Conservation (phyloP, 805 yeast species). For the Kuraishia cidri region DNA sequence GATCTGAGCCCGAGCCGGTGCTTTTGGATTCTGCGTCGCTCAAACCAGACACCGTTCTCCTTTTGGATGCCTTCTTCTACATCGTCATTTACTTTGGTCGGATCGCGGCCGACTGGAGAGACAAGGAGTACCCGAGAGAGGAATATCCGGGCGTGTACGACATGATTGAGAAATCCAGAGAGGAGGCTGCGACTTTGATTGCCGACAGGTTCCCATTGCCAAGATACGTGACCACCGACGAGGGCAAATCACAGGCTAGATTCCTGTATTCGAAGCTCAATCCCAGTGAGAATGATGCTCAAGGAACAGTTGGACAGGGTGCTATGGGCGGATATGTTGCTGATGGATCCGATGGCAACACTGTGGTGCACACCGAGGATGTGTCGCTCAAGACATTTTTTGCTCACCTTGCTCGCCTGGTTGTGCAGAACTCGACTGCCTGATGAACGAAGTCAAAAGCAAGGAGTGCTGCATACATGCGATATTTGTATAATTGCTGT, state of each 20-base stretch:
- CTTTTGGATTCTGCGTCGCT: constrained; percentile 88
- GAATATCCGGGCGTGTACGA: constrained; percentile 85
- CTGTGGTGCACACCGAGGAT: constrained; percentile 93
- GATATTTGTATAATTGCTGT: no score
- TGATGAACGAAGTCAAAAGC: not conserved
- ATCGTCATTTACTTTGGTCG: constrained; percentile 93
- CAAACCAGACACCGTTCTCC: constrained; percentile 76
- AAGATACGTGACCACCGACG: constrained; percentile 93
- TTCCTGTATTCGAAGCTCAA: constrained; percentile 91
- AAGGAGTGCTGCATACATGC: no score
- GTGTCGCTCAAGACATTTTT: constrained; percentile 91
- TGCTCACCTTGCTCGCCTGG: constrained; percentile 88
- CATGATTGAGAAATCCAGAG: constrained; percentile 80
- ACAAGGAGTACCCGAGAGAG: constrained; percentile 87
- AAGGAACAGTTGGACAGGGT: constrained; percentile 33
- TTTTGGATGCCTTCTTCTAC: constrained; percentile 94
- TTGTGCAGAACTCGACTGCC: constrained; percentile 38
- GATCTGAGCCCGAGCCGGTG: constrained; percentile 81
- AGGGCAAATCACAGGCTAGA: constrained; percentile 98
- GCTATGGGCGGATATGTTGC: constrained; percentile 37
- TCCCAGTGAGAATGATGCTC: constrained; percentile 69
- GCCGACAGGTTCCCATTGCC: constrained; percentile 96
- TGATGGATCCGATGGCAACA: constrained; percentile 31
- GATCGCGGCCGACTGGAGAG: constrained; percentile 93
- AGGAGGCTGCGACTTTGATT: constrained; percentile 86